Conservation (phyloP, 139 green algal species). For the Chlamydomonas asymmetrica region DNA sequence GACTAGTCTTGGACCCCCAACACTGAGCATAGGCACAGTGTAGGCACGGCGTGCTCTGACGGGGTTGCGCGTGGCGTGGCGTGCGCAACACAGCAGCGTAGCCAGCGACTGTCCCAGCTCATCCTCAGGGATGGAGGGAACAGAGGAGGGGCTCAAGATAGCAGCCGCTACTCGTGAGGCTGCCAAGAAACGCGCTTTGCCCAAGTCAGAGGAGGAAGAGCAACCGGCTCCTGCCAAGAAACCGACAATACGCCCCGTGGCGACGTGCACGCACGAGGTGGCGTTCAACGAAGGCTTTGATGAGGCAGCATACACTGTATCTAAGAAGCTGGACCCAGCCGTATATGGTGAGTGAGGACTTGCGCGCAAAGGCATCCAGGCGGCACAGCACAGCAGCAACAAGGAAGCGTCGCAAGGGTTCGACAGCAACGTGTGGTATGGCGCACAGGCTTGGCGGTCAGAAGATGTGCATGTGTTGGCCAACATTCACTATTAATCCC, state of each 20-base stretch:
- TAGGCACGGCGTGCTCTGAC: no score
- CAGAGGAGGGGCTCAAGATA: slow-evolving; percentile 38
- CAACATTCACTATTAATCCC: no score
- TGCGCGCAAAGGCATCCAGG: not conserved
- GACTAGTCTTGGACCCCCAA: no score
- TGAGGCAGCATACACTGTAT: not conserved
- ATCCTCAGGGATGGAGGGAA: slow-evolving; percentile 32
- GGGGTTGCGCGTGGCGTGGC: no score
- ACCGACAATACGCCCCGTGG: slow-evolving; percentile 20
- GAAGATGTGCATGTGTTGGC: not conserved
- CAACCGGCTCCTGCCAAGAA: not conserved
- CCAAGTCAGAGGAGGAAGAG: slow-evolving; percentile 1
- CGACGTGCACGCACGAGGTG: slow-evolving; percentile 68
- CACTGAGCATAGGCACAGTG: no score
- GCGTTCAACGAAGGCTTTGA: slow-evolving; percentile 67
- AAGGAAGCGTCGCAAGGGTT: not conserved
- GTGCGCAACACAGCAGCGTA: no score
- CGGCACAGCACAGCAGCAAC: not conserved
- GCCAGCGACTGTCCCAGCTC: no score
- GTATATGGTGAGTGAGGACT: slow-evolving; percentile 37
- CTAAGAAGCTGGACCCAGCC: slow-evolving; percentile 40
- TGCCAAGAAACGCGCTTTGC: slow-evolving; percentile 53
- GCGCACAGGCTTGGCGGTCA: not conserved
- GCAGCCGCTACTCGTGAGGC: slow-evolving; percentile 64
- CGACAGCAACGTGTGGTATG: not conserved